A percentile compares a stretch with the other conserved stretches of the same genome.
These are phyloP conservation scores for Neocatenulostroma microsporum DNA, from an alignment of 2,329 filamentous ascomycete species.

Conservation along the genomic window DNA sequence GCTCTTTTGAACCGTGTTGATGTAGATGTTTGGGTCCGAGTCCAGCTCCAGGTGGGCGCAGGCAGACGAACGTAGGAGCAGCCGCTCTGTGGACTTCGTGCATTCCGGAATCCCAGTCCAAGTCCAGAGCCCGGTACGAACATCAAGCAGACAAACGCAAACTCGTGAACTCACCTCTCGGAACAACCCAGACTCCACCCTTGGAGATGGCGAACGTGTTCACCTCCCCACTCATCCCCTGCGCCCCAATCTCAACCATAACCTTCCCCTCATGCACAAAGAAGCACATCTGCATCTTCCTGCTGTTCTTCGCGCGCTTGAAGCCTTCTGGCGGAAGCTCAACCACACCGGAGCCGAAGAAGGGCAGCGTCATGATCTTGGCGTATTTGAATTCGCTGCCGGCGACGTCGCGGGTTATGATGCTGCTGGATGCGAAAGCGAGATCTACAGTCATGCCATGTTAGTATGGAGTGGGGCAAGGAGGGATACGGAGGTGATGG, in stretches of 20 bases:
- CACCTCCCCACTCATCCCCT: constrained; percentile 38
- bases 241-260: constrained; percentile 58
- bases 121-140: not conserved
- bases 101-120: no score
- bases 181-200: constrained; percentile 89
- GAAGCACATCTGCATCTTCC: constrained; percentile 96
- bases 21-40: no score
- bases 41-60: no score
- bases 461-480: not conserved
- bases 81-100: no score
- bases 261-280: constrained; percentile 82
- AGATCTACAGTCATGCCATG: constrained; percentile 39
- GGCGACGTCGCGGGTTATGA: constrained; percentile 51
- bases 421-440: constrained; percentile 51
- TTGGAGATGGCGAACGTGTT: constrained; percentile 73
- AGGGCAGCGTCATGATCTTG: constrained; percentile 75
- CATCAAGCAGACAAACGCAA: constrained; percentile 1
- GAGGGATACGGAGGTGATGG: constrained; percentile 1
- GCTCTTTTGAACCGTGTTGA: no score
- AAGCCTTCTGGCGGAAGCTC: constrained; percentile 75
- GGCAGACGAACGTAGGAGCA: no score
- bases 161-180: constrained; percentile 71
- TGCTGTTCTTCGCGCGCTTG: constrained; percentile 84
- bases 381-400: constrained; percentile 75
- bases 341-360: constrained; percentile 84